Evolutionary conservation across 2,329 filamentous ascomycete species (phyloP).

Genomic region (Emergomyces pasteurianus): DNA sequence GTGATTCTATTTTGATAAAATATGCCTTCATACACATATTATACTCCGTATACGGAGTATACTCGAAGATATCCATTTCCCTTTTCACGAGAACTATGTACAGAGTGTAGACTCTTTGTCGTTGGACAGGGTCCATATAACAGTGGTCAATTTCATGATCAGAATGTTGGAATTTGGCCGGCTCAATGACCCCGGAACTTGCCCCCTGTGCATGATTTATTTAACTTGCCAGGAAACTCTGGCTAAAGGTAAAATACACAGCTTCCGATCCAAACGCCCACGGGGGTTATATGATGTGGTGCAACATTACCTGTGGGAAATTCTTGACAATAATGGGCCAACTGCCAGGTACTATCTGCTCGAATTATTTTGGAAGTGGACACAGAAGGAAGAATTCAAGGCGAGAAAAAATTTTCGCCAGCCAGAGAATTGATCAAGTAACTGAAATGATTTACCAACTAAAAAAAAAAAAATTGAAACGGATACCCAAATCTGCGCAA

Average conservation of each 20-base stretch:
- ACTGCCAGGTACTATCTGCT: neutral
- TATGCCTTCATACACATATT: too few relatives aligned
- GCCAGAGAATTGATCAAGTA: neutral
- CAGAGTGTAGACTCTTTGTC: too few relatives aligned
- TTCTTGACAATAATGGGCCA: neutral
- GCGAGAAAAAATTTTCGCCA: too few relatives aligned
- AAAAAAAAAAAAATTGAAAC: neutral
- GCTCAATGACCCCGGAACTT: neutral
- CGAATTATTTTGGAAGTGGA: neutral
- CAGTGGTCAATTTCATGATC: neutral
- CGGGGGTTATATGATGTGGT: neutral
- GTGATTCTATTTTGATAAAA: too few relatives aligned
- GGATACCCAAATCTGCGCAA: neutral
- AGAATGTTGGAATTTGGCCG: neutral
- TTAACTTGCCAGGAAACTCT: too few relatives aligned
- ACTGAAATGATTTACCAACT: neutral
- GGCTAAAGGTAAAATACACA: neutral
- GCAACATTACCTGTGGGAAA: neutral
- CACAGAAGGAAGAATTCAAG: neutral
- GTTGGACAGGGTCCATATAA: neutral
- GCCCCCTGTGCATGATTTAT: neutral
- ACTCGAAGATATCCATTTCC: neutral
- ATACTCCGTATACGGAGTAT: too few relatives aligned
- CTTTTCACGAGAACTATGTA: neutral
- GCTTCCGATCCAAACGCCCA: neutral